Evolutionary conservation across 352 stramenopile species (phyloP), one percentile per base, ranked within the genome.

Genomic region (Phytophthora sp.): DNA sequence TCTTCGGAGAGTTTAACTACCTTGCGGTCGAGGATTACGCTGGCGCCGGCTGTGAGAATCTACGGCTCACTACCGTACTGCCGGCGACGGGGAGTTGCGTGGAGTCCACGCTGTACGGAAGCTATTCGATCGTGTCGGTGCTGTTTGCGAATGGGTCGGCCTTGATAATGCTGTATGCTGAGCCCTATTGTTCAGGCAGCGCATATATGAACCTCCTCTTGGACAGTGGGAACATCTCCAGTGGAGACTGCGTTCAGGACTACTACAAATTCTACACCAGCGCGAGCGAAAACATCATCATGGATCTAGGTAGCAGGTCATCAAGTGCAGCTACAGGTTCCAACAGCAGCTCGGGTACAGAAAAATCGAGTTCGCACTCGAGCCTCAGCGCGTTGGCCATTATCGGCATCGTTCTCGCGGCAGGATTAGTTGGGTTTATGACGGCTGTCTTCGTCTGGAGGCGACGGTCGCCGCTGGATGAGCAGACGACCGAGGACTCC

Each of bases 221-320:
- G 30, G 53, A 69, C 21, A 66, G 59, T 21, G 53, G 58, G 3
- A 54, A 60, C 18, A 66, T 69, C 24, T 64, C 52, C 8, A 73
- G 53, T 21, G 46, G 58, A 4, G 58, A 66, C 7, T 73, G 65
- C 24, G 30, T 66, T 21, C 31, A 56, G 49, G 46, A 73, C 24
- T 44, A 66, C 35, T 69, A 66, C 53, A 73, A 62, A 13, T 44
- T 73, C 12, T 73, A 73, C 39, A 69, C 65, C 0, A 65, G 59
- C 8, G 46, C 41, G 4, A 61, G 39, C 21, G 49, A 20, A 54
- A 48, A 20, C 0, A 39, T 49, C 20, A 18, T 54, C 18, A 17
- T 27, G 6, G 7, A 13, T 1, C 4, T 54, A n/a, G 9, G 32
- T 24, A 62, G 42, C 18, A 41, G 24, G 17, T n/a, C 54, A 44